Conservation (phyloP, 306 rosid species). For the Oxytropis ochrocephala region DNA sequence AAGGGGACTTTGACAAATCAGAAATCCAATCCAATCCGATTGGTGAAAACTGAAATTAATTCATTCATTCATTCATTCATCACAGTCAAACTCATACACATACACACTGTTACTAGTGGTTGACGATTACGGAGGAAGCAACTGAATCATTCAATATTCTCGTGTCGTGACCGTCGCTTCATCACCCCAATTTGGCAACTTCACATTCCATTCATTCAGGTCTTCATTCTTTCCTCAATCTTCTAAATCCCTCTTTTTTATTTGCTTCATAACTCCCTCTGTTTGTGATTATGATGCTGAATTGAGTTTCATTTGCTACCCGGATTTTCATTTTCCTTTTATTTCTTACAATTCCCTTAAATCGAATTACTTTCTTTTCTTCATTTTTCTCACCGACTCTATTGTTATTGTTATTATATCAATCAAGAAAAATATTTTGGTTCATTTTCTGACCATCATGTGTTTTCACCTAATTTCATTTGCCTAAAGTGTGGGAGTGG, state of each 20-base stretch:
- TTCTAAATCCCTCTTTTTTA: neutral
- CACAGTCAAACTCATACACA: neutral
- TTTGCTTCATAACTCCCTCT: neutral
- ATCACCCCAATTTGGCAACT: neutral
- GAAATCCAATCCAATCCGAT: too few species aligned
- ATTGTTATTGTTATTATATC: conserved; percentile 10
- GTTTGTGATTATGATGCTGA: neutral
- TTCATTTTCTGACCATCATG: neutral
- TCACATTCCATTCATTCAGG: conserved; percentile 14
- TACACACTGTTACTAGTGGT: neutral
- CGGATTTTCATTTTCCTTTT: conserved; percentile 4
- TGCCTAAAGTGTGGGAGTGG: neutral
- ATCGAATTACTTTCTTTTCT: neutral
- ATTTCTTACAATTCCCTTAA: neutral
- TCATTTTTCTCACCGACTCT: neutral
- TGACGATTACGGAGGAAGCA: neutral
- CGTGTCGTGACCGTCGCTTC: too few species aligned
- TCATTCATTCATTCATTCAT: too few species aligned
- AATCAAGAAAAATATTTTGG: neutral
- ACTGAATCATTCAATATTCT: neutral
- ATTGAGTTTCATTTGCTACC: conserved; percentile 17
- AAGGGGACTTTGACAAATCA: too few species aligned
- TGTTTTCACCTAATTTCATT: conserved; percentile 2
- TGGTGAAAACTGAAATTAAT: too few species aligned
- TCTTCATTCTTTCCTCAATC: conserved; percentile 1